Base-by-base conservation (phyloP, 208 protist genomes). In the Herpetomonas tarakana region DNA sequence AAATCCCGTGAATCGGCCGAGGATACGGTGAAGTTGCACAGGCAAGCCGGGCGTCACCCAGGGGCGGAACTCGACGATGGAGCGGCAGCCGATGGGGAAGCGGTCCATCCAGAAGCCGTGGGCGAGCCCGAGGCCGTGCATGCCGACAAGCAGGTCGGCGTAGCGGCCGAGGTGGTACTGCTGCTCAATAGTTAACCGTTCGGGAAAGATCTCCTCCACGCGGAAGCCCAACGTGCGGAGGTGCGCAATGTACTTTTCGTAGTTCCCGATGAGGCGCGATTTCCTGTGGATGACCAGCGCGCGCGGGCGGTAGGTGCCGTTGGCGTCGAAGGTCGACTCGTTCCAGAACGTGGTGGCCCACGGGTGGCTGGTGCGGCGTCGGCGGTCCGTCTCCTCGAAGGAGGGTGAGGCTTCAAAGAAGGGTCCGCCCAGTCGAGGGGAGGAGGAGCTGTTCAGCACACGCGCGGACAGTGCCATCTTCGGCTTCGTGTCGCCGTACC, bases 71-170 rank as follows among this genome's bases (percentile, higher is more conserved):
- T 67, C 67, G 22, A 73, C 47, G 11, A 67, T 28, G 11, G 52
- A 27, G 9, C 52, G 31, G 38, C 59, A 67, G 18, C 49, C 18
- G 24, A 19, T 7, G 16, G 41, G 65, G 2, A n/a, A 49, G 30
- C 65, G 57, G 52, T 67, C 52, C 67, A 73, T 73, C 53, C 60
- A 67, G 4, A 69, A 47, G 25, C 52, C 68, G 52, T 65, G 58
- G 18, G 59, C 58, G n/a, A 75, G 28, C 2, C 51, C 68, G 52
- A 75, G 61, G 45, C 68, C 68, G 58, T 75, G 68, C 56, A 75
- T 62, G 28, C 68, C 68, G 22, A 75, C 66, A 49, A 75, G 38
- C 27, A 75, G 52, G 31, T 69, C 62, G 14, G 68, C 68, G 51
- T 69, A 57, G 31, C 62, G 61, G 7, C 38, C 28, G 19, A 75